Percentiles rank a stretch among this genome's conserved stretches.
phyloP scores from a whole-genome alignment of 108 stramenopile species.

The Parmales sp. region DNA sequence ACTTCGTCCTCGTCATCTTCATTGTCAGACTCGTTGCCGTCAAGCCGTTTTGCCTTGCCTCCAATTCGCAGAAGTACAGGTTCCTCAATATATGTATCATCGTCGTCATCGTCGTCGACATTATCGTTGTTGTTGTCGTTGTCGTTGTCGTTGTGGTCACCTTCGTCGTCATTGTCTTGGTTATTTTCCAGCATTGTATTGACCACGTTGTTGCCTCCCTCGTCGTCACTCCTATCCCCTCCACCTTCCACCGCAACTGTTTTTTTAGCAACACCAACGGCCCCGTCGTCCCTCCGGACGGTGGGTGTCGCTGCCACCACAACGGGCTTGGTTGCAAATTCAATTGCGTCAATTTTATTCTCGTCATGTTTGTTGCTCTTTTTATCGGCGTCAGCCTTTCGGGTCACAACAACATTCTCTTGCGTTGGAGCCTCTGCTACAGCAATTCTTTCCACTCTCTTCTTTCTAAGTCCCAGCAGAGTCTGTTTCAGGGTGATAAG shows the following conservation, averaged over 20 bases:
- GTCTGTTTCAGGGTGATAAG: neutral
- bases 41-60: neutral
- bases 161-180: neutral
- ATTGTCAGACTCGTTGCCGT: neutral
- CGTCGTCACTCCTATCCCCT: neutral
- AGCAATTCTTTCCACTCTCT: neutral
- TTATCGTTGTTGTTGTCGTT: neutral
- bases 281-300: neutral
- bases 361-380: neutral
- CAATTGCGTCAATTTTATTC: neutral
- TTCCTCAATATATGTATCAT: neutral
- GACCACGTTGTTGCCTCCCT: neutral
- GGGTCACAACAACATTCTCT: neutral
- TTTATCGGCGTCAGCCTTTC: neutral
- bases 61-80: neutral
- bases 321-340: neutral
- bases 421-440: neutral
- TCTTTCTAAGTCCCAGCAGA: conserved; percentile 1
- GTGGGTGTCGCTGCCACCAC: neutral
- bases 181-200: neutral
- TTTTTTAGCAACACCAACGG: neutral
- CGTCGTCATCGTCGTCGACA: neutral
- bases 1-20: conserved; percentile 5
- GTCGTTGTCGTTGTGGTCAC: neutral
- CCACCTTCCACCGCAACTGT: neutral